Percentiles rank a stretch among this genome's conserved stretches.
phyloP scores from a whole-genome alignment of 345 rosid genomes.

The Lepidium sativum region DNA sequence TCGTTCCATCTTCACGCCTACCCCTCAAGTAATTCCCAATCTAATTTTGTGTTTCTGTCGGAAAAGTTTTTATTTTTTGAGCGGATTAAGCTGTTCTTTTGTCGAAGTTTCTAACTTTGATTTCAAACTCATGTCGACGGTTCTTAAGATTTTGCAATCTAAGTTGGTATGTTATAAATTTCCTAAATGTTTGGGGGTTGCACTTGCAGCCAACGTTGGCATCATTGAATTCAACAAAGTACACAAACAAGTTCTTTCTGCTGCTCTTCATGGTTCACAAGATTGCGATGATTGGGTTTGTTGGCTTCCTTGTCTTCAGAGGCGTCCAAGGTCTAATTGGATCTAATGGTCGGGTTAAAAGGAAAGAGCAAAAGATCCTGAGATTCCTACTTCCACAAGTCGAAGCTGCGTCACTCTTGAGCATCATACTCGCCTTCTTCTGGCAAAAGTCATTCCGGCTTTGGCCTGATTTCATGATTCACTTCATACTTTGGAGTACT shows the following conservation, averaged over 20 bases:
- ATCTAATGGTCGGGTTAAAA: conserved; percentile 41
- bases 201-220: conserved; percentile 47
- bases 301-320: conserved; percentile 72
- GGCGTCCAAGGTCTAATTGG: conserved; percentile 72
- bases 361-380: conserved; percentile 50
- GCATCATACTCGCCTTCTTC: conserved; percentile 71
- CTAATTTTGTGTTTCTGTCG: not conserved
- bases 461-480: conserved; percentile 84
- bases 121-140: not conserved
- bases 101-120: not conserved
- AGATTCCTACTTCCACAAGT: conserved; percentile 72
- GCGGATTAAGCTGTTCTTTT: not conserved
- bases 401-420: conserved; percentile 68
- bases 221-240: conserved; percentile 68
- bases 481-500: conserved; percentile 77
- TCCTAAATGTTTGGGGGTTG: not conserved
- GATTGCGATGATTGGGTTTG: conserved; percentile 56
- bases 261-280: conserved; percentile 63
- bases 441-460: conserved; percentile 79
- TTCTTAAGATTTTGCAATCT: not conserved
- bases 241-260: conserved; percentile 70
- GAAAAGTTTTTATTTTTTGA: not conserved
- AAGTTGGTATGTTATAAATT: not conserved
- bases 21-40: conserved; percentile 54
- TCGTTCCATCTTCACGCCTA: conserved; percentile 77